Percentiles rank a stretch among this genome's conserved stretches.
These are phyloP conservation scores for Xylaria sp. DNA, from an alignment of 2,329 filamentous ascomycete species.

Conservation along the genomic window DNA sequence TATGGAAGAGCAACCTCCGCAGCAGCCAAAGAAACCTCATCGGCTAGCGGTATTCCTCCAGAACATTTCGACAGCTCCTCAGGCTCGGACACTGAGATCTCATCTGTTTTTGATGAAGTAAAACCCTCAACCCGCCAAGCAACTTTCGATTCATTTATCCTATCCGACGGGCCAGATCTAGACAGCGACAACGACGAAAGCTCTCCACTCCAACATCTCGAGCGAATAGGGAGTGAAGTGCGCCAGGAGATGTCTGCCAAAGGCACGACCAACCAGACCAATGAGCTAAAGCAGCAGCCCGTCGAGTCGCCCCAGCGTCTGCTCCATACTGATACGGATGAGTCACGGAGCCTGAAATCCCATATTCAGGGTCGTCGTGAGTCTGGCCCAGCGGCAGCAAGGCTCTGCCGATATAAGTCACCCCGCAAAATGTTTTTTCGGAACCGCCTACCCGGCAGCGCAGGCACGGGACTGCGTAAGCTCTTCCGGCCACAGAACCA, in stretches of 20 bases:
- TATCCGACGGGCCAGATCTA: background rate
- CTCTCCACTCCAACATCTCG: background rate
- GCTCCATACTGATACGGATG: background rate
- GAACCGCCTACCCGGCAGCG: background rate
- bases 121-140: slow-evolving; percentile 18
- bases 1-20: background rate
- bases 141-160: slow-evolving; percentile 2
- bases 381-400: slow-evolving; percentile 15
- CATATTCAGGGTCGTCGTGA: background rate
- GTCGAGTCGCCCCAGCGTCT: background rate
- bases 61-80: background rate
- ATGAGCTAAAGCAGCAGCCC: background rate
- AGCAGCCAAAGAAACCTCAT: background rate
- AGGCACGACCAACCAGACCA: background rate
- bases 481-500: slow-evolving; percentile 7
- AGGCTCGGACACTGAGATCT: slow-evolving; percentile 11
- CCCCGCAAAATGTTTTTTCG: slow-evolving; percentile 9
- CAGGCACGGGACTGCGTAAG: slow-evolving; percentile 2
- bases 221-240: background rate
- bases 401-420: slow-evolving; percentile 15
- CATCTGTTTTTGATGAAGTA: slow-evolving; percentile 17
- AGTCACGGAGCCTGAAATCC: background rate
- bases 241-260: background rate
- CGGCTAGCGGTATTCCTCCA: background rate
- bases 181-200: background rate